Evolutionary conservation across 73 alveolate species (phyloP).

Genomic region (Symbiodinium natans): DNA sequence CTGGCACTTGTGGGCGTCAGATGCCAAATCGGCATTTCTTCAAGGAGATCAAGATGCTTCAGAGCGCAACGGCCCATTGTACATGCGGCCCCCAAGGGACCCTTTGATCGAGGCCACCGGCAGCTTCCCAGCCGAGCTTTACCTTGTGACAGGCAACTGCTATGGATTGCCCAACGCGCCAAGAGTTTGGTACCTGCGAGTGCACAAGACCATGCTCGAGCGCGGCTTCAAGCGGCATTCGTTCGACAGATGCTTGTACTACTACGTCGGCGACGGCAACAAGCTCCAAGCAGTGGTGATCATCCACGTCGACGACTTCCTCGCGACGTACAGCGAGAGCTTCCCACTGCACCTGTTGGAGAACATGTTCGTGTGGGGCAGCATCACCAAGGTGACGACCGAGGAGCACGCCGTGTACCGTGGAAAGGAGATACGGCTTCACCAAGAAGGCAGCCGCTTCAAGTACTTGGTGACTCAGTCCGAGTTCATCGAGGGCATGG

Average conservation of each 20-base stretch:
- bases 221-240: background rate
- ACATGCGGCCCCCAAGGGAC: background rate
- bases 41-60: background rate
- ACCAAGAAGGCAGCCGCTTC: background rate
- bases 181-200: background rate
- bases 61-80: background rate
- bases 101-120: background rate
- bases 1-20: background rate
- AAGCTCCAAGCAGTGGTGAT: background rate
- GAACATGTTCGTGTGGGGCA: conserved; percentile 3
- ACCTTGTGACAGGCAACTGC: background rate
- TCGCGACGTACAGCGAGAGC: background rate
- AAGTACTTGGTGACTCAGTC: background rate
- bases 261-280: background rate
- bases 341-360: background rate
- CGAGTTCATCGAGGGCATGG: background rate
- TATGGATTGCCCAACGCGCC: conserved; percentile 3
- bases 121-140: background rate
- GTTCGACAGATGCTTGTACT: background rate
- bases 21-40: background rate
- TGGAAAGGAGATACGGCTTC: background rate
- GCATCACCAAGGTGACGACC: background rate
- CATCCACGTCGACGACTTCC: conserved; percentile 19
- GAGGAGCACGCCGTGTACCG: background rate
- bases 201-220: background rate